Base-by-base conservation (phyloP, 768 basidiomycete species). In the Ramaria sp. region DNA sequence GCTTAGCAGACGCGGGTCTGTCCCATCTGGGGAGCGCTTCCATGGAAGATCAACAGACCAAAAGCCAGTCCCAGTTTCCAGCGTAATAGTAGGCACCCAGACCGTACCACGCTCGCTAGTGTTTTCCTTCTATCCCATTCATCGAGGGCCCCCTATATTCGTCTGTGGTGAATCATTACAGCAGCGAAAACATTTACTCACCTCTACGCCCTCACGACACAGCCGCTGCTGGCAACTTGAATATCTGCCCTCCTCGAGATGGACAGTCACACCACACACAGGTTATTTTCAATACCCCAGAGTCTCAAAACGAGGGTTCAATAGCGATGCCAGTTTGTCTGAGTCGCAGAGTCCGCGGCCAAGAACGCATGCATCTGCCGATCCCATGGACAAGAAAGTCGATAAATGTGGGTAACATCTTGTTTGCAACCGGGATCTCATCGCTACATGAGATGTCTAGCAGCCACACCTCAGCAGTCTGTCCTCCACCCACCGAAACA, bases 401-500 rank as follows among this genome's bases (percentile, higher is more conserved):
- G 32, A 34, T 34, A 34, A 34, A 34, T 34, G 32, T 34, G 7
- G 3, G 32, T 13, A n/a, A n/a, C 16, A 16, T n/a, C 39, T 8
- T n/a, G n/a, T 1, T 41, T 41, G 32, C 18, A 41, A 41, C 16
- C 8, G 13, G 13, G 20, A 16, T 41, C 39, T 41, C 18, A 8
- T 41, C n/a, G 13, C 16, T 41, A 6, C 8, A 41, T n/a, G 16
- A 41, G 39, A 41, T 7, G 39, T n/a, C 39, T 4, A 41, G 32
- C 62, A 65, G 55, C 67, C 84, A 85, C 74, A 36, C 79, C 78
- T 44, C 70, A 79, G 53, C 92, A 86, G 69, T 92, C 92, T 38
- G 69, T 81, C 10, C 73, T 96, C 56, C 82, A 83, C 41, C 91
- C 88, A 18, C 92, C 92, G 47, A 92, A 93, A 71, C 77, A 92